Evolutionary conservation across 1,139 yeast genomes (phyloP), one percentile per base, ranked within the genome.

Genomic region (Protomyces gravidus): DNA sequence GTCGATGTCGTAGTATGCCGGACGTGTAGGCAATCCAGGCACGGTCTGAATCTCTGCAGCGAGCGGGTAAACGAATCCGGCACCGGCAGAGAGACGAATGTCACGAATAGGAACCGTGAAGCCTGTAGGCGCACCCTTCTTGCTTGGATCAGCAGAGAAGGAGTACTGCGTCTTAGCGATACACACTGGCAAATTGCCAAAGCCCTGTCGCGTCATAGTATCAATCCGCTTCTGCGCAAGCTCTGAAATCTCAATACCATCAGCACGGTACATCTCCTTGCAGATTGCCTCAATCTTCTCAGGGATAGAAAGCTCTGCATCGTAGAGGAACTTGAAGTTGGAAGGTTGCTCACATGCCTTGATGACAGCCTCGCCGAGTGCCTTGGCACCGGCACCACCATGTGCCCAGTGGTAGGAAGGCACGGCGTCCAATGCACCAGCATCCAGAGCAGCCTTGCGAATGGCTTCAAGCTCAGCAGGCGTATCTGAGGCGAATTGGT

Each of bases 151-250:
- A 71, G 90, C 97, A 15, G 97, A 89, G 68, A 92, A 79, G 17
- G 97, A 89, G 77, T 92, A 92, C 75, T 92, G 98, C 2, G 98
- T 92, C 80, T 92, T 92, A 67, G 98, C 98, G 70, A 92, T 86
- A 78, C 98, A 92, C 68, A 92, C 85, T 63, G 98, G 98, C 70
- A 92, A 78, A 72, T 89, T 80, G 64, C 89, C 92, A 71, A 88
- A 92, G 5, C 97, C 97, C 77, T 90, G 97, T 62, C 80, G 76
- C 56, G 94, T 86, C 77, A 89, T 90, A 59, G 84, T 78, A 63
- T 85, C 92, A 66, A 92, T 83, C 76, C 90, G 89, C 75, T 81
- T 78, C 69, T 83, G 83, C 49, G 98, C 97, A 69, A 84, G 85
- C 53, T 89, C 94, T 63, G 83, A 80, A 67, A 89, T 83, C 75